Evolutionary conservation across 1,284 basidiomycete species (phyloP), one percentile per base, ranked within the genome.

Genomic region (Retiboletus fuscus): DNA sequence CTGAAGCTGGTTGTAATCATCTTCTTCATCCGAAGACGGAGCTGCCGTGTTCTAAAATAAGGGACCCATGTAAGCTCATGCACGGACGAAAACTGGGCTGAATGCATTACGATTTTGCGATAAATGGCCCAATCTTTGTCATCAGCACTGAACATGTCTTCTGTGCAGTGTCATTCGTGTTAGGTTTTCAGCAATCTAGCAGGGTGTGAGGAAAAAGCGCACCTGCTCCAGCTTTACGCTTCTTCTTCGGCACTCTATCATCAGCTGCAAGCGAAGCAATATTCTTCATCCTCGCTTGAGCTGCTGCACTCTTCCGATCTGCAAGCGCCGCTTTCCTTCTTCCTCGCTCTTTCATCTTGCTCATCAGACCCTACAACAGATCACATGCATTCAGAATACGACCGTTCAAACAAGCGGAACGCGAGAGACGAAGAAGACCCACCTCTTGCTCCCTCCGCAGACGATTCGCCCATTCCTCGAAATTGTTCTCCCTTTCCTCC

Each of bases 51-150:
- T 95, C 93, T 94, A 63, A 22, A 60, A 66, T 16, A 63, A 53
- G 3, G 3, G 24, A 39, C 16, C 11, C 28, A 8, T 24, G 18
- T 68, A 41, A 76, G 70, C 26, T 58, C 58, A 49, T 7, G 34
- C 10, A 55, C n/a, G n/a, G 47, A 68, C 26, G 18, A 43, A 47
- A 34, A 66, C 3, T 51, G 20, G 43, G 28, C 65, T 18, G 44
- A 39, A 82, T 87, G 74, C 34, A n/a, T 77, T 77, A 96, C 96
- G 70, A 99, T 97, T 84, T 98, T 97, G 70, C 97, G 95, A 81
- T 99, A 99, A 66, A 99, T 96, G 0, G 93, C 93, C 97, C 98
- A 99, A 82, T 99, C 97, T 24, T 93, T 95, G 79, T 99, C 97
- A 76, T 99, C 94, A 43, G 93, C 93, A 2, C 98, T 97, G 78